Base-by-base conservation (phyloP, 257 asterid genomes). In the Primulina eburnea region DNA sequence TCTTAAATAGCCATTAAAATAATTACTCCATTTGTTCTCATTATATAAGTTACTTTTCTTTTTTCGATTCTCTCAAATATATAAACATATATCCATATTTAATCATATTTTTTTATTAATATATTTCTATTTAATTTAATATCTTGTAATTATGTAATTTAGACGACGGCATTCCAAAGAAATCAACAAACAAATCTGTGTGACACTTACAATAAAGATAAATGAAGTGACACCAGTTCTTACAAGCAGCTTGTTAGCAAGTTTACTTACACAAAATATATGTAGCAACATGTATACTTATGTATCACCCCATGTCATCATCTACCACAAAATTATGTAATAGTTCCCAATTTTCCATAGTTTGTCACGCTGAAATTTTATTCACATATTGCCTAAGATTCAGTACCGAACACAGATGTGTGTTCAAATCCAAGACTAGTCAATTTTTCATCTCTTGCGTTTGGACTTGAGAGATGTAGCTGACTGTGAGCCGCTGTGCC, bases 401-500 rank as follows among this genome's bases (percentile, higher is more conserved):
- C 30, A 33, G 18, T 63, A 30, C 16, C 30, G 32, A 59, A 52
- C 53, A 71, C 68, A 66, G 11, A 73, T 8, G 21, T 38, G 38
- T 33, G 14, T 28, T 67, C 38, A 32, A 4, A 8, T 43, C 21
- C 35, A 30, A 33, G 18, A 67, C 6, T 68, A 26, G 3, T 12
- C 33, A 16, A 67, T 69, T 57, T 7, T 69, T 72, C 84, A 90
- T 81, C 97, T 73, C 90, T 90, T 93, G 83, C 98, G 95, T 78
- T 90, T 93, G 76, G 98, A 90, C 79, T 93, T 93, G 55, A 93
- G 95, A 73, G 97, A 87, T 14, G 96, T 83, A 3, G 84, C 87
- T 4, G 95, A 84, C 28, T 89, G 96, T 6, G 98, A 89, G 60
- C 73, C 86, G 89, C 85, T 90, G 79, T 93, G 94, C 98, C 98